Percentiles rank a stretch among this genome's conserved stretches.
These are phyloP conservation scores for Pythium dissotocum DNA, from an alignment of 352 stramenopile species.

Conservation along the genomic window DNA sequence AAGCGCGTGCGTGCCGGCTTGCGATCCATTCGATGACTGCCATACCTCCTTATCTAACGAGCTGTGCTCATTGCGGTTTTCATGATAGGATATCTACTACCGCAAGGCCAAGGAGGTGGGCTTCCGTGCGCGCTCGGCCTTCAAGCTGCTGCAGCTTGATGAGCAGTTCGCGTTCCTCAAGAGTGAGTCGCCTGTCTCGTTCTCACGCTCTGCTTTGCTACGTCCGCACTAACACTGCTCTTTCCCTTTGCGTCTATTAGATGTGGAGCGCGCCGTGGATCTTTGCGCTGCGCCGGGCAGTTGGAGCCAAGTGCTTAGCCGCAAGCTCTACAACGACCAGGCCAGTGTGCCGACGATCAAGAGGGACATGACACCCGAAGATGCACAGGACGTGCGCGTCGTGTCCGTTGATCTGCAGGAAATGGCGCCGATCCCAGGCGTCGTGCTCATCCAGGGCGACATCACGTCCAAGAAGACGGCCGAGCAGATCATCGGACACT, in stretches of 20 bases:
- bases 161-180: conserved; percentile 97
- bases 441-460: conserved; percentile 95
- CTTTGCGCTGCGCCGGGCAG: conserved; percentile 98
- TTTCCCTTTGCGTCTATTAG: conserved; percentile 12
- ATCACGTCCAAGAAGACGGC: conserved; percentile 97
- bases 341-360: conserved; percentile 26
- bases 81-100: conserved; percentile 87
- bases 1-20: conserved; percentile 45
- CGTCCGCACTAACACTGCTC: neutral
- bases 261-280: conserved; percentile 94
- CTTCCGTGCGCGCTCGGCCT: conserved; percentile 97
- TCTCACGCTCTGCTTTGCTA: neutral
- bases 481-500: conserved; percentile 94
- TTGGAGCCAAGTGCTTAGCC: conserved; percentile 97
- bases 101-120: conserved; percentile 94
- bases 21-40: neutral
- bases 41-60: neutral
- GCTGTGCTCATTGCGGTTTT: neutral
- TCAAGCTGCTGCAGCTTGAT: conserved; percentile 99
- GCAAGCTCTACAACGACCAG: conserved; percentile 76
- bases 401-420: conserved; percentile 99
- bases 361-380: conserved; percentile 24
- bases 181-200: conserved; percentile 16
- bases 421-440: conserved; percentile 97
- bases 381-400: conserved; percentile 71